These are phyloP conservation scores for Aureobasidium mangrovei DNA, from an alignment of 2,329 filamentous ascomycete species.

Conservation along the genomic window DNA sequence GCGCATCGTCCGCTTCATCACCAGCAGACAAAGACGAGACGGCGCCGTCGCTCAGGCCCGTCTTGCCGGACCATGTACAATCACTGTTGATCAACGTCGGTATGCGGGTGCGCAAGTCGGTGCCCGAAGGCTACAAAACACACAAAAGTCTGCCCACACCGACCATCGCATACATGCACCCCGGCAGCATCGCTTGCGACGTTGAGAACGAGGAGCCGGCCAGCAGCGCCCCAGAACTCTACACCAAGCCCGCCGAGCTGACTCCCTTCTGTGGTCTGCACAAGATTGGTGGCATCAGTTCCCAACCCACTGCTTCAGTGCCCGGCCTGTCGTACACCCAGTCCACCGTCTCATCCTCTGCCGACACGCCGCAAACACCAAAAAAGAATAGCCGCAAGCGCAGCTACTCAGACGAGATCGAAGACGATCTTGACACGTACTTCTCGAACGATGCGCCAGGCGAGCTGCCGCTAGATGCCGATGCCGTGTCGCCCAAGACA, in stretches of 20 bases:
- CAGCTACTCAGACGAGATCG: slow-evolving; percentile 29
- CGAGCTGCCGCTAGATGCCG: not conserved
- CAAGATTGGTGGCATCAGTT: slow-evolving; percentile 60
- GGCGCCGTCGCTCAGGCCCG: slow-evolving; percentile 32
- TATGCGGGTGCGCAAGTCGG: slow-evolving; percentile 88
- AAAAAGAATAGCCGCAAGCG: slow-evolving; percentile 22
- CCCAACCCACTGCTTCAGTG: slow-evolving; percentile 41
- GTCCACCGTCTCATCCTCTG: slow-evolving; percentile 31
- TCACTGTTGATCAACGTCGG: slow-evolving; percentile 82
- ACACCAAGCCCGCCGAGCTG: slow-evolving; percentile 47
- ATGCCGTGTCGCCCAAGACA: not conserved
- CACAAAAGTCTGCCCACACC: slow-evolving; percentile 32
- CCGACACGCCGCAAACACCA: slow-evolving; percentile 25
- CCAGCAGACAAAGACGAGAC: slow-evolving; percentile 12
- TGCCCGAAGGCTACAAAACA: slow-evolving; percentile 91
- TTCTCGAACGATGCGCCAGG: slow-evolving; percentile 20
- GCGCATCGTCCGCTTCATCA: slow-evolving; percentile 2
- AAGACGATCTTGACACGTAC: slow-evolving; percentile 28
- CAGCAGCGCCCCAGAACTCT: not conserved
- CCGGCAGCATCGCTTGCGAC: not conserved
- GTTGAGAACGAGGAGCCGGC: not conserved
- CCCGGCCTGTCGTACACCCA: slow-evolving; percentile 28
- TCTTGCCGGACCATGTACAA: slow-evolving; percentile 59
- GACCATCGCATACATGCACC: slow-evolving; percentile 9
- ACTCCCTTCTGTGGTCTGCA: slow-evolving; percentile 74